phyloP scores from a whole-genome alignment of 1,284 basidiomycete species.

The Apiotrichum akiyoshidainum region DNA sequence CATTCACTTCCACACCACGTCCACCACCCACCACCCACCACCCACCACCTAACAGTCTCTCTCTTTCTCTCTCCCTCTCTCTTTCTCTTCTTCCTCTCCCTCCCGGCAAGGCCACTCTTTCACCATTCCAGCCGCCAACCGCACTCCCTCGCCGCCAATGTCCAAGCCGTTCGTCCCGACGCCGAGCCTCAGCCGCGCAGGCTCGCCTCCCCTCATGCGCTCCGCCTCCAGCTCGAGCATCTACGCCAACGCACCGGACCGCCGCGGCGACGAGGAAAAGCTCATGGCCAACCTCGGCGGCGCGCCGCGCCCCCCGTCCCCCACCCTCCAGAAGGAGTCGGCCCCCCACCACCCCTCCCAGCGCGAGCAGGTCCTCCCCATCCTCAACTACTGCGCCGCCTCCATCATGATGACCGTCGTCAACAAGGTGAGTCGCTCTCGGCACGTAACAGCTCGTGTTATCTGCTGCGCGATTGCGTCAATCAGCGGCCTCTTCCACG shows the following conservation, averaged over 20 bases:
- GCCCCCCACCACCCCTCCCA: constrained; percentile 26
- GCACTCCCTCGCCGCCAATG: constrained; percentile 20
- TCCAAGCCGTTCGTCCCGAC: constrained; percentile 43
- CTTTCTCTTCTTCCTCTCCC: background rate
- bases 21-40: too few species aligned
- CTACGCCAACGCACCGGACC: constrained; percentile 16
- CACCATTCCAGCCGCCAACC: background rate
- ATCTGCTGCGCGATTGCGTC: too few species aligned
- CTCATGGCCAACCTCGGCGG: constrained; percentile 33
- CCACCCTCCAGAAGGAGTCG: constrained; percentile 9
- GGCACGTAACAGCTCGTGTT: too few species aligned
- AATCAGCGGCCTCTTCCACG: too few species aligned
- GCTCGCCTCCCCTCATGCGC: constrained; percentile 30
- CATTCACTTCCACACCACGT: too few species aligned
- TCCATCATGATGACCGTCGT: constrained; percentile 97
- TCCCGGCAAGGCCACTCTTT: background rate
- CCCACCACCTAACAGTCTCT: too few species aligned
- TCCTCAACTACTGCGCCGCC: constrained; percentile 86
- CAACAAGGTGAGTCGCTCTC: constrained; percentile 69
- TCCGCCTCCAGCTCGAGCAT: constrained; percentile 25
- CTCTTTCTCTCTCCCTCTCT: too few species aligned
- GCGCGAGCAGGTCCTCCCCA: constrained; percentile 60
- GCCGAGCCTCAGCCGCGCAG: constrained; percentile 36
- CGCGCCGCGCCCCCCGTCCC: constrained; percentile 18
- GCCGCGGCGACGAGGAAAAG: constrained; percentile 26